These are phyloP conservation scores for Cardamine chenopodiifolia DNA, from an alignment of 345 rosid genomes.

Conservation along the genomic window DNA sequence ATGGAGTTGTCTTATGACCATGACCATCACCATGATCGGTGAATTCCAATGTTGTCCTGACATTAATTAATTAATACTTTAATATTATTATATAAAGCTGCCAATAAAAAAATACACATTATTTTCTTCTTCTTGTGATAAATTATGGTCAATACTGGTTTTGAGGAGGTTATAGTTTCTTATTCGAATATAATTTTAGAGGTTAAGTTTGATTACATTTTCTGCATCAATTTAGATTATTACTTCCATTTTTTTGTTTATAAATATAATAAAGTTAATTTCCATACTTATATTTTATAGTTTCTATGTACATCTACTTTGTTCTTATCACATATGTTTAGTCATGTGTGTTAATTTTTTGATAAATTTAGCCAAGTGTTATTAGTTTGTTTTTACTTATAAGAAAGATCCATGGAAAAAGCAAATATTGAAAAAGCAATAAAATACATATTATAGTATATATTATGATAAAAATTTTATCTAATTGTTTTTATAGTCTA, in stretches of 20 bases:
- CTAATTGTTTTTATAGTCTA: not conserved
- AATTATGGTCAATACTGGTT: not conserved
- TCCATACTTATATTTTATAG: not conserved
- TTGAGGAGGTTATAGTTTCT: not conserved
- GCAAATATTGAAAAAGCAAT: not conserved
- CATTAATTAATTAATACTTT: not conserved
- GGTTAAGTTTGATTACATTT: slow-evolving; percentile 1
- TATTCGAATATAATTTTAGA: not conserved
- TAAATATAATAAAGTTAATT: not conserved
- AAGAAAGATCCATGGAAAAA: not conserved
- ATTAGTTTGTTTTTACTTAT: not conserved
- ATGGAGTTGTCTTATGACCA: slow-evolving; percentile 11
- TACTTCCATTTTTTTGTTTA: not conserved
- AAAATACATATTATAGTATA: not conserved
- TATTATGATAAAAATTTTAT: not conserved
- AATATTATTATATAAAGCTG: not conserved
- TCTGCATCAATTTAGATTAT: not conserved
- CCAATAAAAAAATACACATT: not conserved
- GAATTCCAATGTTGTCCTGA: not conserved
- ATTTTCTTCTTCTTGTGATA: not conserved
- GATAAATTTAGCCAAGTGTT: not conserved
- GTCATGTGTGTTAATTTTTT: not conserved
- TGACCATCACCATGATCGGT: slow-evolving; percentile 3
- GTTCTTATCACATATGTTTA: not conserved
- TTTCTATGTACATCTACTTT: not conserved